Base-by-base conservation (phyloP, 305 asterid genomes). In the Fraxinus sp. region DNA sequence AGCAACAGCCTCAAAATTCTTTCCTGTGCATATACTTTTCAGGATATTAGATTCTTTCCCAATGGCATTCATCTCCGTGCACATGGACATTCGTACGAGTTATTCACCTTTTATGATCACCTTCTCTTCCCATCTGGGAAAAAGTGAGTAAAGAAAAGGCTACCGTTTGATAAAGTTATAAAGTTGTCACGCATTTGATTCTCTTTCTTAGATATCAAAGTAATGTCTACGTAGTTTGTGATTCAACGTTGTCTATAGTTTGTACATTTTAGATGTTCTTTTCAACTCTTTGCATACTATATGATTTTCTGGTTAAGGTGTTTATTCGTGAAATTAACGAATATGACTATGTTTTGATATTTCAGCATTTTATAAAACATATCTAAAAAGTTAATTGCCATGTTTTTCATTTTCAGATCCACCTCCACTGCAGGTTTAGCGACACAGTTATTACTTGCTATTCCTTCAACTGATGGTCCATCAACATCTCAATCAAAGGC, bases 361-460 rank as follows among this genome's bases (percentile, higher is more conserved):
- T 71, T 44, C 32, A 16, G 55, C 32, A 35, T 14, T 5, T 20
- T 62, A 26, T 70, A 72, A 14, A 33, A 16, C 44, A 33, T 71
- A 28, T 71, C 39, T 28, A 68, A 68, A 35, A 71, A 71, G 76
- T 30, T 37, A 46, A 33, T 33, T 72, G 14, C 28, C 77, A 35
- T 72, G 41, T 72, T 32, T 70, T 35, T 71, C 24, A 30, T 75
- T 86, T 79, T 85, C 94, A 95, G 98, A 75, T 87, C 97, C 77
- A 83, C 94, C 55, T 90, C 97, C 78, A 86, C 85, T 86, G 80
- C 91, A 85, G 87, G 92, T 83, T 82, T 86, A 80, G 93, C 89
- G 84, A 72, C 89, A 57, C 94, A 89, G 88, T 86, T 89, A 75
- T 82, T 86, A 4, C 91, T 90, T 83, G 90, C 94, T 81, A 93